Percentiles rank a stretch among this genome's conserved stretches.
Conservation (phyloP, 352 stramenopile species). For the Phytophthora fragariae region DNA sequence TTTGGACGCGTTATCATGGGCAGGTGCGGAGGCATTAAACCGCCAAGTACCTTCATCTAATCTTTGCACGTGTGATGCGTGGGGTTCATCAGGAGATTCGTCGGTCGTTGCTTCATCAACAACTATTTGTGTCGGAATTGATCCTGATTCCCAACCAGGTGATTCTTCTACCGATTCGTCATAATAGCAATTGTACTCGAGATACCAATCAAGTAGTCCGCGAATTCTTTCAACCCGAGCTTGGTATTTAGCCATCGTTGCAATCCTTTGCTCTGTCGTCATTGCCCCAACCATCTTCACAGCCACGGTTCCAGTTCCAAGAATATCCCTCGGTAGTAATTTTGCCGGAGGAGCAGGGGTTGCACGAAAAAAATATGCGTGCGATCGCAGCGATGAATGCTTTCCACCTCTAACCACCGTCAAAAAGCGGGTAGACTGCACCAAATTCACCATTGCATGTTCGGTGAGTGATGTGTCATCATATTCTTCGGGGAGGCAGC, state of each 20-base stretch:
- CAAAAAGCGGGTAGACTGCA: neutral
- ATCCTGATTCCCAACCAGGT: neutral
- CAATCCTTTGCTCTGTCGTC: neutral
- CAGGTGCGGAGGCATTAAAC: no score
- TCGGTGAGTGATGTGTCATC: no score
- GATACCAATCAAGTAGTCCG: constrained; percentile 1
- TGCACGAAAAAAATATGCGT: constrained; percentile 2
- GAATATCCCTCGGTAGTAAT: neutral
- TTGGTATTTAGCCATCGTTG: neutral
- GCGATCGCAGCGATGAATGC: neutral
- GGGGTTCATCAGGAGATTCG: neutral
- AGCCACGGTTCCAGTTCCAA: neutral
- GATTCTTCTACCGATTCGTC: neutral
- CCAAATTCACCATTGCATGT: no score
- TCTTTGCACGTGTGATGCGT: no score
- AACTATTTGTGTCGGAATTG: neutral
- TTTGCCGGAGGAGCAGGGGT: neutral
- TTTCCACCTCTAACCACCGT: neutral
- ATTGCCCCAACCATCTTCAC: constrained; percentile 8
- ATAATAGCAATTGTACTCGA: neutral
- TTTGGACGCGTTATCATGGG: no score
- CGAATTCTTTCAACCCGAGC: neutral
- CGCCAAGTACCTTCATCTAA: no score
- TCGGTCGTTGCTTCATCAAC: neutral
- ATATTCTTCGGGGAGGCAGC: no score